Base-by-base conservation (phyloP, 225 moss, liverwort and hornwort species). In the Bryoerythrophyllum caledonicum region DNA sequence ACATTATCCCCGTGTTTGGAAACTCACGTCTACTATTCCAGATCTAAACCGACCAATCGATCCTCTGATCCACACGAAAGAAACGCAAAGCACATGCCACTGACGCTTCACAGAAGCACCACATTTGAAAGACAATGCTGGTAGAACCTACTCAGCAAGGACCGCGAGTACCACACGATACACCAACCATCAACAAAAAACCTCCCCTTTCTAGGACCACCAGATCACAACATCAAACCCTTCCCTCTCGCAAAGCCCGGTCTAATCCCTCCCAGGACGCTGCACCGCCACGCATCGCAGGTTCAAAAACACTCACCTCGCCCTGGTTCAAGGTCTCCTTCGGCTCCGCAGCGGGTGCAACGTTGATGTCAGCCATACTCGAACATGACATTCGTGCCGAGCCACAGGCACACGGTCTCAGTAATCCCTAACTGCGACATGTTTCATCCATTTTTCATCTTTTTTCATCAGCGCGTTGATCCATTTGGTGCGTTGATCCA, bases 301-400 rank as follows among this genome's bases (percentile, higher is more conserved):
- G n/a, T 67, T 28, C 81, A 97, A n/a, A n/a, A n/a, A n/a, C n/a
- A n/a, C n/a, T n/a, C n/a, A n/a, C n/a, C n/a, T n/a, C n/a, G n/a
- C n/a, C 97, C 81, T 94, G 97, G 81, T 94, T 97, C 91, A 97
- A 76, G 20, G 74, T 85, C 73, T 94, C 91, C 89, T 89, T 91
- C 6, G 86, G 86, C 67, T 90, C 92, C 11, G 84, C 80, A 70
- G 81, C 80, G 40, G 90, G 88, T 57, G 80, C 85, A 37, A 79
- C 82, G 75, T 99, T 90, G 68, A 90, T 88, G 67, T 88, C 89
- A n/a, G n/a, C n/a, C n/a, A n/a, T n/a, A n/a, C n/a, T n/a, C n/a
- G n/a, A n/a, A n/a, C n/a, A n/a, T n/a, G n/a, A n/a, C n/a, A n/a
- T n/a, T n/a, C n/a, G n/a, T n/a, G n/a, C n/a, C n/a, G n/a, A n/a